Conservation (phyloP, 805 yeast species). For the Nakazawaea anatomiae region DNA sequence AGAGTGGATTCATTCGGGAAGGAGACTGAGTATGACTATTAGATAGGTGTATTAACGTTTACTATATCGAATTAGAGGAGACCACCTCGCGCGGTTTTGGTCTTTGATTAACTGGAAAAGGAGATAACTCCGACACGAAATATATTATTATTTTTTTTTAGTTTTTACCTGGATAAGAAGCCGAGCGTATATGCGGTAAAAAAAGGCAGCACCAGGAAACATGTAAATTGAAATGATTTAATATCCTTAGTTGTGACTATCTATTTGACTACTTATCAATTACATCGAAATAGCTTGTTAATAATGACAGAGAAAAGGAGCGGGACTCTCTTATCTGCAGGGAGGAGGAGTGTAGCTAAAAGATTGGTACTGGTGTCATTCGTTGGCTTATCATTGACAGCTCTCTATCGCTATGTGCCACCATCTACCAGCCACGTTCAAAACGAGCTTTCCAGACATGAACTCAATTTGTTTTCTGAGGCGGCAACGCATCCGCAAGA, state of each 20-base stretch:
- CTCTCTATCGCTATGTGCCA: background rate
- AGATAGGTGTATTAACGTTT: constrained; percentile 1
- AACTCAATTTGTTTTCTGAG: background rate
- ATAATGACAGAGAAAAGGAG: background rate
- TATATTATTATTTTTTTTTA: too few species aligned
- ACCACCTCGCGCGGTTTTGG: too few species aligned
- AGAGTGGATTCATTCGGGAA: constrained; percentile 43
- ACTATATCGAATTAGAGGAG: too few species aligned
- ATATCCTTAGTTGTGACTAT: too few species aligned
- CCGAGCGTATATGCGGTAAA: too few species aligned
- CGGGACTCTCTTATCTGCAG: background rate
- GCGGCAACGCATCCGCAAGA: background rate
- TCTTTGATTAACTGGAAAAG: too few species aligned
- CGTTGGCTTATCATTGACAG: background rate
- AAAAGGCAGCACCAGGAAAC: too few species aligned
- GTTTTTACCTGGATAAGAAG: too few species aligned
- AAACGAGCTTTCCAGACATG: background rate
- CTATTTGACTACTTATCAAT: too few species aligned
- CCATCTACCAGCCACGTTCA: background rate
- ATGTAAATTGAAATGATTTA: too few species aligned
- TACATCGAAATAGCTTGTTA: background rate
- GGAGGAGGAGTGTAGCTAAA: background rate
- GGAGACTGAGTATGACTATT: constrained; percentile 65
- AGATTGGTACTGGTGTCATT: background rate
- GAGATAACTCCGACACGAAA: too few species aligned